Evolutionary conservation across 2,329 filamentous ascomycete genomes (phyloP), one percentile per base, ranked within the genome.

Genomic region (Magnaporthiopsis poae): DNA sequence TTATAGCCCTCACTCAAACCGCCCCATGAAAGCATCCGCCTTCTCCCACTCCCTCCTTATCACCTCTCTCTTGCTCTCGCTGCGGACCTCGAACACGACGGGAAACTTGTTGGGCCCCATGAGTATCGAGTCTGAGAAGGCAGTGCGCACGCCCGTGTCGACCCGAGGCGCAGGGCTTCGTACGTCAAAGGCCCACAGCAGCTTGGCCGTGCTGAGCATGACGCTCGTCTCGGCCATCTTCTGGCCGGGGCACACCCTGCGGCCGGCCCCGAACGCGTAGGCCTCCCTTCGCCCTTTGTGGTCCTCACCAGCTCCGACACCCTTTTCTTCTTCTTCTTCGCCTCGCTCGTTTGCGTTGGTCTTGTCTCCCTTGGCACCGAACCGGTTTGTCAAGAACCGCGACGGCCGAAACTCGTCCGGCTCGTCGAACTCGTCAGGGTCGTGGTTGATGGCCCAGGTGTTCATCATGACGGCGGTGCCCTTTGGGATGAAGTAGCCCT

Each of bases 401-500:
- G 56, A 31, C 12, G 70, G 70, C n/a, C 70, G 64, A 60, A 72
- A 72, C 59, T 67, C 67, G 62, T 70, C 67, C 33, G 71, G 70
- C 15, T 71, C 68, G 0, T 69, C 68, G 65, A 70, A 72, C 60
- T 70, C 71, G 36, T 65, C 66, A 61, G 67, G 66, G 56, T 72
- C 70, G 56, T 70, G 66, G 60, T 71, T 68, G 67, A 71, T 70
- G 25, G 67, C 76, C 68, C 67, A 83, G 46, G 72, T 69, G 65
- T 77, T 77, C 29, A 71, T 69, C 3, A 77, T 64, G 0, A 85
- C 73, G 0, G 77, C 79, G 0, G 82, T 82, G 0, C 79, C 81
- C 2, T 77, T 75, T 2, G 82, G 81, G 31, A 85, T 82, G 18
- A 76, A 73, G 69, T 80, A 82, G 21, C 80, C 81, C 61, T 78